Percentiles rank a stretch among this genome's conserved stretches.
phyloP scores from a whole-genome alignment of 306 rosid genomes.

The Prunus salicina region DNA sequence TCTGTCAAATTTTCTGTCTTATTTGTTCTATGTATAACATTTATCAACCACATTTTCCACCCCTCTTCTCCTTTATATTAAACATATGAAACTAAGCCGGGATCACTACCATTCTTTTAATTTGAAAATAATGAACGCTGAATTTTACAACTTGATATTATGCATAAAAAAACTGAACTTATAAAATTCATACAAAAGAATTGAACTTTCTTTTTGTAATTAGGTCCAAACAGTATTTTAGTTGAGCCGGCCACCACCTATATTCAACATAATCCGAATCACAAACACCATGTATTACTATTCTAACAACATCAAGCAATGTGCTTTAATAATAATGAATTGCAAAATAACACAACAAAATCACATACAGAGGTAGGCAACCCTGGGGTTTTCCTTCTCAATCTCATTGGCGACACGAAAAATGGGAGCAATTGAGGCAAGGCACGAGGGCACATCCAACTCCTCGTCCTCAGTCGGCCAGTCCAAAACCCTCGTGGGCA shows the following conservation, averaged over 20 bases:
- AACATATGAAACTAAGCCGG: neutral
- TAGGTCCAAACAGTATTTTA: neutral
- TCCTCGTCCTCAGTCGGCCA: slow-evolving; percentile 45
- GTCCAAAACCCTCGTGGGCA: slow-evolving; percentile 49
- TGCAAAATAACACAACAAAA: neutral
- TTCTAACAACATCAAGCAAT: too few relatives aligned
- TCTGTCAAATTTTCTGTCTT: neutral
- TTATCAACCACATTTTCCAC: neutral
- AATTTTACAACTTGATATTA: neutral
- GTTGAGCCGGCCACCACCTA: too few relatives aligned
- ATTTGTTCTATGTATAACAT: neutral
- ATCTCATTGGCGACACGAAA: slow-evolving; percentile 89
- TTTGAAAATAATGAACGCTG: neutral
- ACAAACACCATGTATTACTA: neutral
- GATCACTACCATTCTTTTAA: neutral
- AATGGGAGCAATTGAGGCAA: slow-evolving; percentile 65
- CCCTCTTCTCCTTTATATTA: neutral
- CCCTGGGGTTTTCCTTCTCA: slow-evolving; percentile 63
- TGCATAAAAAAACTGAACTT: neutral
- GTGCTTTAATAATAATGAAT: neutral
- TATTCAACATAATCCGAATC: neutral
- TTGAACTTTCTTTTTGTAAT: neutral
- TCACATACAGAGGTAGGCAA: slow-evolving; percentile 86
- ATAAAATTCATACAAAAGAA: neutral
- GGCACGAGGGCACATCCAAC: slow-evolving; percentile 70